Percentiles rank a stretch among this genome's conserved stretches.
Conservation (phyloP, 2,329 filamentous ascomycete genomes). For the Epichloe aotearoae region DNA sequence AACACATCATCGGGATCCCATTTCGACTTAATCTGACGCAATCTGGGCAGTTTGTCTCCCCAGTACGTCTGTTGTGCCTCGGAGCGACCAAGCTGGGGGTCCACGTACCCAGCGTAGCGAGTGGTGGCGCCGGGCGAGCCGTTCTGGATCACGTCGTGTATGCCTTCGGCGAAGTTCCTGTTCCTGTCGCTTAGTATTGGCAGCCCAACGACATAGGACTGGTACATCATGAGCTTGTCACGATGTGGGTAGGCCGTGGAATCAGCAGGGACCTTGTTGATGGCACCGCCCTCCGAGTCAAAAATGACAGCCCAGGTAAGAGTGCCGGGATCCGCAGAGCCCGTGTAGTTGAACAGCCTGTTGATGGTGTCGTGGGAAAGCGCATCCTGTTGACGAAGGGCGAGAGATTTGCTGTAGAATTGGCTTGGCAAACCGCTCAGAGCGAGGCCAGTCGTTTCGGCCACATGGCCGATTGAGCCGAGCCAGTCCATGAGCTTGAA, state of each 20-base stretch:
- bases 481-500: slow-evolving; percentile 50
- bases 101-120: slow-evolving; percentile 52
- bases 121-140: slow-evolving; percentile 27
- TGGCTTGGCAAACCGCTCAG: slow-evolving; percentile 32
- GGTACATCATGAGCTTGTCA: slow-evolving; percentile 50
- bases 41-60: slow-evolving; percentile 33
- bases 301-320: slow-evolving; percentile 49
- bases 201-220: slow-evolving; percentile 44
- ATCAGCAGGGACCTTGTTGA: slow-evolving; percentile 39
- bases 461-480: slow-evolving; percentile 39
- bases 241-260: slow-evolving; percentile 51
- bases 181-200: slow-evolving; percentile 33
- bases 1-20: slow-evolving; percentile 43
- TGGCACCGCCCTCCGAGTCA: slow-evolving; percentile 46
- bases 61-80: slow-evolving; percentile 39
- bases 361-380: slow-evolving; percentile 32
- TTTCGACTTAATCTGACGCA: slow-evolving; percentile 35
- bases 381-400: slow-evolving; percentile 34
- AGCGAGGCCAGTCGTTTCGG: slow-evolving; percentile 33
- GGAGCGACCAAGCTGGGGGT: slow-evolving; percentile 30
- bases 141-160: slow-evolving; percentile 31
- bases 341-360: slow-evolving; percentile 40
- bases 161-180: slow-evolving; percentile 35
- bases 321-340: slow-evolving; percentile 34
- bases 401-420: slow-evolving; percentile 46